Evolutionary conservation across 331 rosid genomes (phyloP).

Genomic region (Quercus lobata): DNA sequence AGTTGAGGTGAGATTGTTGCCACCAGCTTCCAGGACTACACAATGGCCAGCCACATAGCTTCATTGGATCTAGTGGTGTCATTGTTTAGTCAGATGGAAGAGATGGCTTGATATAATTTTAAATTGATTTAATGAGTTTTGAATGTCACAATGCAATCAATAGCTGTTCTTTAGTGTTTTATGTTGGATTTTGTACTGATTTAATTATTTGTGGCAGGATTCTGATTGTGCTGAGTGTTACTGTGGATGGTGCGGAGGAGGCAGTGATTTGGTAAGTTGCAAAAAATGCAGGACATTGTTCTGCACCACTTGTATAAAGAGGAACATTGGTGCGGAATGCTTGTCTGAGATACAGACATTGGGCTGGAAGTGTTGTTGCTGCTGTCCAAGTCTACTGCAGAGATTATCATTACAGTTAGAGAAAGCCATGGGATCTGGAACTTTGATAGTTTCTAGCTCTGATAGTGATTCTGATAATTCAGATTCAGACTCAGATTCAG

Average conservation of each 20-base stretch:
- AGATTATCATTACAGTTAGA: slow-evolving; percentile 44
- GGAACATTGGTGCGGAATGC: slow-evolving; percentile 64
- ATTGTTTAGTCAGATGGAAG: not conserved
- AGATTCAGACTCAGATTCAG: slow-evolving; percentile 55
- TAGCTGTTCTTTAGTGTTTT: not conserved
- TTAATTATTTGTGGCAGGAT: slow-evolving; percentile 48
- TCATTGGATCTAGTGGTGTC: not conserved
- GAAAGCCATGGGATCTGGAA: slow-evolving; percentile 43
- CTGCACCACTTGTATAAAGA: slow-evolving; percentile 59
- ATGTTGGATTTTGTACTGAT: slow-evolving; percentile 23
- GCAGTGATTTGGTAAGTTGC: slow-evolving; percentile 51
- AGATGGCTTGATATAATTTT: not conserved
- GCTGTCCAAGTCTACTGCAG: slow-evolving; percentile 59
- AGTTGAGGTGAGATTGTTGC: not conserved
- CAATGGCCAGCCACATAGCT: not conserved
- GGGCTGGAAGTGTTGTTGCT: slow-evolving; percentile 77
- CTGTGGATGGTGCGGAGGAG: slow-evolving; percentile 86
- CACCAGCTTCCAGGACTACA: not conserved
- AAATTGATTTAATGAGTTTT: not conserved
- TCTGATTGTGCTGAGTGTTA: slow-evolving; percentile 51
- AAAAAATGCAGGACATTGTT: slow-evolving; percentile 58
- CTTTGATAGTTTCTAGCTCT: slow-evolving; percentile 50
- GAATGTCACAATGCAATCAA: not conserved
- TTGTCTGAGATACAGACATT: slow-evolving; percentile 42
- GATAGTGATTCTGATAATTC: slow-evolving; percentile 73